Percentiles rank a stretch among this genome's conserved stretches.
phyloP scores from a whole-genome alignment of 768 basidiomycete genomes.

The Pleurotus salmoneostramineus region DNA sequence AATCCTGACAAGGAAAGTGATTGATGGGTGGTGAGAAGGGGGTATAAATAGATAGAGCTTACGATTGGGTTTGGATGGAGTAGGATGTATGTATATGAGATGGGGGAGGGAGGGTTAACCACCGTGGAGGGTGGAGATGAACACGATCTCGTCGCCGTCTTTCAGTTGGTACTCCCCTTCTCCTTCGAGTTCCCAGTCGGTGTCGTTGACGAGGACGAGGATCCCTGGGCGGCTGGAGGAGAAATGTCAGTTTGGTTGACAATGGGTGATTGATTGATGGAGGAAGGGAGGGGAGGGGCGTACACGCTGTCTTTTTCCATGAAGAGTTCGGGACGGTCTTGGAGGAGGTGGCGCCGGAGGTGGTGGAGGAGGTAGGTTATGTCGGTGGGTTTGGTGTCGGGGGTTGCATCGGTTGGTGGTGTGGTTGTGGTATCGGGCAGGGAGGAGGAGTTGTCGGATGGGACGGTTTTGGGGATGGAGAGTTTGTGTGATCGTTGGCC shows the following conservation, averaged over 20 bases:
- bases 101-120: conserved; percentile 44
- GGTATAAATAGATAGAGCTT: too few relatives aligned
- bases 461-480: conserved; percentile 44
- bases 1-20: too few relatives aligned
- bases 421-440: conserved; percentile 16
- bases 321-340: conserved; percentile 86
- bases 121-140: conserved; percentile 95
- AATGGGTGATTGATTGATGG: neutral
- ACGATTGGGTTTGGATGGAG: too few relatives aligned
- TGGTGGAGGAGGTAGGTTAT: conserved; percentile 76
- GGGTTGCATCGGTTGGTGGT: neutral
- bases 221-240: conserved; percentile 87
- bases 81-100: neutral
- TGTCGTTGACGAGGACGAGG: conserved; percentile 93
- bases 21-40: too few relatives aligned
- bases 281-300: conserved; percentile 21
- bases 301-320: conserved; percentile 86
- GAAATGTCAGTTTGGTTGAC: neutral
- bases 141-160: conserved; percentile 85
- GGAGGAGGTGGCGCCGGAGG: conserved; percentile 73
- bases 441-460: conserved; percentile 31
- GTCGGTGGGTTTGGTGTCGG: conserved; percentile 42
- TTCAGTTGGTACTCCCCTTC: conserved; percentile 82
- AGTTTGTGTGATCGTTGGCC: conserved; percentile 61
- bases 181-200: conserved; percentile 97